Conservation (phyloP, 2,329 filamentous ascomycete genomes). For the Monilinia fructicola region DNA sequence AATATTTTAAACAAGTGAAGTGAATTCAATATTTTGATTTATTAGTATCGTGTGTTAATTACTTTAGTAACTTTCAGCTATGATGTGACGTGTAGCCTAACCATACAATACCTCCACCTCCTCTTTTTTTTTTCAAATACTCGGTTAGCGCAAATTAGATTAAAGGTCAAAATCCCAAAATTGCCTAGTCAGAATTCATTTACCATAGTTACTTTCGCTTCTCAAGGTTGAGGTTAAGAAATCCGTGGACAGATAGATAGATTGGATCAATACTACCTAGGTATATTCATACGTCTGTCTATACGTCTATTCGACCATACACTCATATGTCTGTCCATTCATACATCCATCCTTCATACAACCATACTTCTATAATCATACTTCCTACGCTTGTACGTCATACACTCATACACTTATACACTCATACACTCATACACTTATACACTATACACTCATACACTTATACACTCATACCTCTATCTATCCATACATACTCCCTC, state of each 20-base stretch:
- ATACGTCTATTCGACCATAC: too few relatives aligned
- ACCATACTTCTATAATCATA: too few relatives aligned
- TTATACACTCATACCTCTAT: too few relatives aligned
- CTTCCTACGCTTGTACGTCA: too few relatives aligned
- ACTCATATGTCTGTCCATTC: too few relatives aligned
- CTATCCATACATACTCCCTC: not conserved
- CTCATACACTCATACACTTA: too few relatives aligned
- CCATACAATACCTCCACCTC: not conserved
- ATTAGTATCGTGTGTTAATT: not conserved
- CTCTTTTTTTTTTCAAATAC: conserved; percentile 3
- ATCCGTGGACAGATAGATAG: not conserved
- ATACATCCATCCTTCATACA: too few relatives aligned
- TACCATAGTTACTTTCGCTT: conserved; percentile 8
- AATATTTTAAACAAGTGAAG: conserved; percentile 13
- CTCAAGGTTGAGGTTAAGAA: not conserved
- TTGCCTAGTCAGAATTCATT: not conserved
- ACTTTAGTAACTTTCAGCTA: not conserved
- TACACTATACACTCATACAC: too few relatives aligned
- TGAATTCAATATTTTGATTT: conserved; percentile 12
- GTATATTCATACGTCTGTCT: too few relatives aligned
- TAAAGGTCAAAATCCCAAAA: conserved; percentile 7
- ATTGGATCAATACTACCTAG: too few relatives aligned
- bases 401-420: too few relatives aligned
- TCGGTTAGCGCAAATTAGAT: conserved; percentile 9
- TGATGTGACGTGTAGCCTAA: conserved; percentile 10